These are phyloP conservation scores for Aphanomyces stellatus DNA, from an alignment of 352 stramenopile genomes.

Conservation along the genomic window DNA sequence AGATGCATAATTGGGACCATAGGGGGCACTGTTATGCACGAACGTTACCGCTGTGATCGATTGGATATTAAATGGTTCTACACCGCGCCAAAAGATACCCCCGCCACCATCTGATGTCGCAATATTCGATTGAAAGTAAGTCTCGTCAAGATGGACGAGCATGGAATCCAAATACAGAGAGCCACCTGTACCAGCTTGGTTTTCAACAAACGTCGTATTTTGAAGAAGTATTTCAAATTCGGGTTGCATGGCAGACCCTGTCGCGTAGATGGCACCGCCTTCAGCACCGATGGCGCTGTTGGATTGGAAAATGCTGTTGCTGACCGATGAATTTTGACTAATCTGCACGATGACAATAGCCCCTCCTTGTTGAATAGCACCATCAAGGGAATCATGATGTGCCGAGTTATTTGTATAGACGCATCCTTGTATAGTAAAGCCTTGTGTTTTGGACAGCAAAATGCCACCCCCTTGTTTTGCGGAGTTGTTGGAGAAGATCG, in stretches of 20 bases:
- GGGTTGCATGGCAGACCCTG: neutral
- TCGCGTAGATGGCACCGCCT: neutral
- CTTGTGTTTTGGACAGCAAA: neutral
- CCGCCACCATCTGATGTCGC: conserved; percentile 6
- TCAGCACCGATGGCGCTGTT: neutral
- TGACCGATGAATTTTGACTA: neutral
- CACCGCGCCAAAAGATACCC: neutral
- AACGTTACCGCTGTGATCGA: neutral
- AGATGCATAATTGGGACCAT: conserved; percentile 6
- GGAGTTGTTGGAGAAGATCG: neutral
- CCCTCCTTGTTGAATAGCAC: neutral
- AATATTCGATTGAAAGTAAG: neutral
- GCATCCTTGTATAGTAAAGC: neutral
- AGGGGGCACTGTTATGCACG: neutral
- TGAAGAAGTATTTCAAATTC: neutral
- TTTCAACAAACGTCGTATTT: neutral
- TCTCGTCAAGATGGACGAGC: neutral
- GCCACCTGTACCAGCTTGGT: neutral
- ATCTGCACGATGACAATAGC: neutral
- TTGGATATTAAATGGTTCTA: conserved; percentile 3
- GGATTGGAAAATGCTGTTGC: neutral
- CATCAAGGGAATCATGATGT: neutral
- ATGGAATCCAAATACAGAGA: neutral
- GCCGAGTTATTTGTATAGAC: conserved; percentile 6
- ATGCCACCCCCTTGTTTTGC: conserved; percentile 10